Base-by-base conservation (phyloP, 306 rosid genomes). In the Elaeagnus macrophylla region DNA sequence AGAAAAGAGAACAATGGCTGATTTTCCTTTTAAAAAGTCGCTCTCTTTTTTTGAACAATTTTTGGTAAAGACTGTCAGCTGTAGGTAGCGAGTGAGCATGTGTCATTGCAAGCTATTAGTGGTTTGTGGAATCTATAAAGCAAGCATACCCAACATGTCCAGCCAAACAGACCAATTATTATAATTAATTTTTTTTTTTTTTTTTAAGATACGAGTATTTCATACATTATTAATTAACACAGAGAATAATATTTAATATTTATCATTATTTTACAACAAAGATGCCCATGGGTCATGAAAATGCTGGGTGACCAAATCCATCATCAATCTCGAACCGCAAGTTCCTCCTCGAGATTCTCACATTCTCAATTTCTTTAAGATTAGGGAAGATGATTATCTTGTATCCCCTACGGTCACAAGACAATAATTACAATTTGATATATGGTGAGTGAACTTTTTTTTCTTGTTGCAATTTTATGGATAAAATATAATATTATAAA, bases 291-390 rank as follows among this genome's bases (percentile, higher is more conserved):
- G 71, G 54, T 72, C 60, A 66, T 57, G 38, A 54, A 48, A 40
- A 45, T 58, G 56, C 78, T 83, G 79, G 93, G 79, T 85, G 76
- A 79, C 85, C 83, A 80, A 86, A 84, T 82, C 89, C 82, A 71
- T 69, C 81, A 39, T 73, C 71, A 64, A 60, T 77, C 70, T 75
- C 79, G 55, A 74, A 66, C 82, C 70, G 69, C 64, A 39, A 19
- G 45, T 67, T 16, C 62, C 54, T 59, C 59, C 95, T 86, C 79
- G 94, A 86, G 95, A 86, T 86, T 80, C 88, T 70, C 88, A 81
- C 81, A 86, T 83, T 90, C 97, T 76, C 70, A 67, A 51, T 60
- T 54, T 59, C 67, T 58, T 66, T 59, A 18, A 36, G 15, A 15
- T 35, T 41, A 56, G 67, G 70, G 65, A 60, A 9, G 51, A 7